phyloP scores from a whole-genome alignment of 1,284 basidiomycete genomes.

The Malassezia obtusa region DNA sequence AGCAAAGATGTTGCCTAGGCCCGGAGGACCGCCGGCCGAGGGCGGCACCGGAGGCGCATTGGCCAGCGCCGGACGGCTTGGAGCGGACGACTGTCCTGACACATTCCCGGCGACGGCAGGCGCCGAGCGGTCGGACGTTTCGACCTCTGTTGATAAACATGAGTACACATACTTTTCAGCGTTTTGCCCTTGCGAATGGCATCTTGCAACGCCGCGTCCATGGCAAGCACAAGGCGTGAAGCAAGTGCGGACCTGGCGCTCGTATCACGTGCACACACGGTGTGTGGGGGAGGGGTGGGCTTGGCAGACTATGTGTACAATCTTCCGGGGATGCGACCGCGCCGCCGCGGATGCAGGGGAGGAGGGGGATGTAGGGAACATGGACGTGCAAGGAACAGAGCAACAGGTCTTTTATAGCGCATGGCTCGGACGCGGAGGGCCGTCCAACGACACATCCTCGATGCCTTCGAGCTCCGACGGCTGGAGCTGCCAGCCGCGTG shows the following conservation, averaged over 20 bases:
- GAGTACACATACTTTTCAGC: constrained; percentile 27
- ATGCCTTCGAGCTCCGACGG: not conserved
- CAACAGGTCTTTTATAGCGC: not conserved
- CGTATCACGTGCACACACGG: not conserved
- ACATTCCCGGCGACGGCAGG: constrained; percentile 19
- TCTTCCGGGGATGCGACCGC: too few species aligned
- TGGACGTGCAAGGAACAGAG: not conserved
- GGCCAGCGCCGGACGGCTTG: not conserved
- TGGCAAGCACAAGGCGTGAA: constrained; percentile 1
- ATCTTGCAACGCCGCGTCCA: constrained; percentile 31
- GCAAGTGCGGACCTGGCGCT: not conserved
- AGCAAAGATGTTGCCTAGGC: constrained; percentile 73
- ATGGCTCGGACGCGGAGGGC: not conserved
- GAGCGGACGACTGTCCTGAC: constrained; percentile 9
- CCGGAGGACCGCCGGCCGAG: constrained; percentile 39
- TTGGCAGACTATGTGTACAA: too few species aligned
- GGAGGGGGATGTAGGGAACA: not conserved
- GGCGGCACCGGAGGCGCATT: constrained; percentile 15
- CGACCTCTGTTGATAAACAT: constrained; percentile 17
- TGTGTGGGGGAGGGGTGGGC: too few species aligned
- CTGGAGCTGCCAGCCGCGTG: constrained; percentile 7
- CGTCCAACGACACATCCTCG: not conserved
- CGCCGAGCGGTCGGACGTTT: constrained; percentile 26
- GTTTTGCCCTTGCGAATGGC: constrained; percentile 32
- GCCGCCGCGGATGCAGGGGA: too few species aligned